phyloP scores from a whole-genome alignment of 768 basidiomycete genomes.

The Tulasnella sp. region DNA sequence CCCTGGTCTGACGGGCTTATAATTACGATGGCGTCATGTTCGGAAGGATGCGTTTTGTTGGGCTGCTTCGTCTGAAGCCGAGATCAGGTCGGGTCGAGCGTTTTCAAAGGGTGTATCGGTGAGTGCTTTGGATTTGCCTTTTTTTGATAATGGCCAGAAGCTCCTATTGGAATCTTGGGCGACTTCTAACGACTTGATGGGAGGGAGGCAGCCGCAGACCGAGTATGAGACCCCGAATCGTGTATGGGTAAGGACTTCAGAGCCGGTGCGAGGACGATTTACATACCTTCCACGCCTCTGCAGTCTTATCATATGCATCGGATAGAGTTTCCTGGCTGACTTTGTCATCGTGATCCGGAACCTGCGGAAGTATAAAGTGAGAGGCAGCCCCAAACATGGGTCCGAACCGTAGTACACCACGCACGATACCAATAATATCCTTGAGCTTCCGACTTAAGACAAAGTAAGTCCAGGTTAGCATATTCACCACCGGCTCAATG shows the following conservation, averaged over 20 bases:
- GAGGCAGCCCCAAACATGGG: background rate
- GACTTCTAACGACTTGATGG: slow-evolving; percentile 5
- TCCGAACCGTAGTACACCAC: background rate
- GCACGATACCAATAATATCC: background rate
- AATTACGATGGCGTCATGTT: slow-evolving; percentile 15
- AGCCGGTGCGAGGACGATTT: background rate
- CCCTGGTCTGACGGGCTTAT: slow-evolving; percentile 1
- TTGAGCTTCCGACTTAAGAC: background rate
- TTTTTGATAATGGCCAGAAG: background rate
- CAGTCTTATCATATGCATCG: slow-evolving; percentile 40
- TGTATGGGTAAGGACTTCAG: slow-evolving; percentile 19
- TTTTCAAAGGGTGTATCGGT: background rate
- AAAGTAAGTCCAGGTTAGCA: slow-evolving; percentile 13
- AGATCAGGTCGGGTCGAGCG: slow-evolving; percentile 16
- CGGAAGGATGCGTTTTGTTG: slow-evolving; percentile 17
- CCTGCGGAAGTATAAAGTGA: background rate
- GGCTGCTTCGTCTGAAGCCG: slow-evolving; percentile 9
- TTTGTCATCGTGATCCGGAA: slow-evolving; percentile 34
- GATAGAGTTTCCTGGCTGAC: slow-evolving; percentile 37
- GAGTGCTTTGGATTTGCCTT: background rate
- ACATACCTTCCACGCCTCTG: slow-evolving; percentile 35
- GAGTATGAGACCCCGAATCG: slow-evolving; percentile 44
- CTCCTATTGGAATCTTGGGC: background rate
- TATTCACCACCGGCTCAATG: slow-evolving; percentile 1
- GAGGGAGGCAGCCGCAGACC: slow-evolving; percentile 47